Conservation (phyloP, 371 early-diverging fungal species). For the Mycotypha africana region DNA sequence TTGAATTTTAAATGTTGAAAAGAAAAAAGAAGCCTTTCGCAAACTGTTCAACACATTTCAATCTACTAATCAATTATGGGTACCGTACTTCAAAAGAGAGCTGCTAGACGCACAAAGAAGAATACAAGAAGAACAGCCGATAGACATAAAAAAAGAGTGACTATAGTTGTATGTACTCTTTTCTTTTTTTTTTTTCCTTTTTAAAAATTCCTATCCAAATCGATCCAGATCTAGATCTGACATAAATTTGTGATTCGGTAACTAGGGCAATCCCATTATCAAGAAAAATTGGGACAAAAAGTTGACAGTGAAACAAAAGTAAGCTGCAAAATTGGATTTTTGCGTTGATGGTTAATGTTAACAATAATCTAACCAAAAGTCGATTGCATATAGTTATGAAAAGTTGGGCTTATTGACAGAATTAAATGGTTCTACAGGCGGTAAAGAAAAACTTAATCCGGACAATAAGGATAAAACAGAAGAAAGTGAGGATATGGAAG, state of each 20-base stretch:
- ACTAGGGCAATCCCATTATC: conserved; percentile 55
- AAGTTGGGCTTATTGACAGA: conserved; percentile 71
- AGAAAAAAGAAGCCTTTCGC: too few relatives aligned
- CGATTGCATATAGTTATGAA: conserved; percentile 55
- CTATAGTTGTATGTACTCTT: conserved; percentile 33
- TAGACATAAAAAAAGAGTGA: conserved; percentile 47
- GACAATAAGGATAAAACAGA: conserved; percentile 12
- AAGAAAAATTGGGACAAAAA: conserved; percentile 71
- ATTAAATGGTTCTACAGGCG: conserved; percentile 77
- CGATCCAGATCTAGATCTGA: not conserved
- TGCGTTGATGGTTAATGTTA: too few relatives aligned
- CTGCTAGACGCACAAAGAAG: conserved; percentile 27
- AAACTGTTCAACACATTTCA: too few relatives aligned
- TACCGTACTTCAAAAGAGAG: conserved; percentile 35
- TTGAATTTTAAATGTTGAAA: too few relatives aligned
- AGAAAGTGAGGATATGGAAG: conserved; percentile 21
- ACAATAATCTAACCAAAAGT: too few relatives aligned
- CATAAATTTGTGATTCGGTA: too few relatives aligned
- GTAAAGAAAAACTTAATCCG: conserved; percentile 35
- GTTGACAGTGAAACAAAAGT: conserved; percentile 74
- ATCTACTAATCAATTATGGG: too few relatives aligned
- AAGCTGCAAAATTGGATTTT: conserved; percentile 21
- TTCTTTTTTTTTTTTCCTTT: not conserved
- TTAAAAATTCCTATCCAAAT: not conserved
- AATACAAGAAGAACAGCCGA: conserved; percentile 50